Evolutionary conservation across 345 rosid species (phyloP).

Genomic region (Geranium brycei): DNA sequence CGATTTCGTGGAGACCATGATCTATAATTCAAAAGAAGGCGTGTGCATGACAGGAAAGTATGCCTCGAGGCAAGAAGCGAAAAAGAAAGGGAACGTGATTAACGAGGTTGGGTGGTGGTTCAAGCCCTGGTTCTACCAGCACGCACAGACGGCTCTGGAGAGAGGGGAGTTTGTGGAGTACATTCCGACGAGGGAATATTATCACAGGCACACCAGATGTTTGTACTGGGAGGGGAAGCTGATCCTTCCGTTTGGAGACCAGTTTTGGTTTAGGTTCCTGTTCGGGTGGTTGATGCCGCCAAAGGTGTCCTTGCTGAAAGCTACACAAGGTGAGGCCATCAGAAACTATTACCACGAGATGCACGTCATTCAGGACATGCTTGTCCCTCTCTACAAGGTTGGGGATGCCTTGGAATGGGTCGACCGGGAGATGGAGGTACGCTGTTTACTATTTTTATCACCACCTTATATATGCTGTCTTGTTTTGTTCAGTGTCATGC

Average conservation of each 20-base stretch:
- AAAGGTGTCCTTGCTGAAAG: slow-evolving; percentile 95
- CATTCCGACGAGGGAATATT: slow-evolving; percentile 91
- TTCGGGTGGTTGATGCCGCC: slow-evolving; percentile 99
- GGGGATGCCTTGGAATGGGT: slow-evolving; percentile 95
- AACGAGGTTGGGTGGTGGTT: slow-evolving; percentile 96
- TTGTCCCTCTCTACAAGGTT: slow-evolving; percentile 92
- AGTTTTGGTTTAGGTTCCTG: slow-evolving; percentile 87
- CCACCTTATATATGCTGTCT: not conserved
- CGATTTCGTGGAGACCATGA: slow-evolving; percentile 89
- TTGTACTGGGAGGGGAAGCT: slow-evolving; percentile 99
- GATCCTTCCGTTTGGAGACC: slow-evolving; percentile 93
- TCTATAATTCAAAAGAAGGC: slow-evolving; percentile 54
- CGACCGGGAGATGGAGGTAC: slow-evolving; percentile 93
- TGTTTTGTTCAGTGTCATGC: not conserved
- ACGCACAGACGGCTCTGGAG: slow-evolving; percentile 67
- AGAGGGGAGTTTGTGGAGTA: slow-evolving; percentile 90
- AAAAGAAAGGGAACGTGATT: slow-evolving; percentile 73
- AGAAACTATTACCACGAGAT: slow-evolving; percentile 94
- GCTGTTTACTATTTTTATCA: not conserved
- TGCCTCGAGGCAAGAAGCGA: slow-evolving; percentile 87
- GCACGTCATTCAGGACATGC: slow-evolving; percentile 99
- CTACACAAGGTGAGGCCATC: slow-evolving; percentile 97
- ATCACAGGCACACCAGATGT: slow-evolving; percentile 94
- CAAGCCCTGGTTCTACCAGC: slow-evolving; percentile 98
- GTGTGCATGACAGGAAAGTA: slow-evolving; percentile 92